These are phyloP conservation scores for Colletotrichum caudatum DNA, from an alignment of 2,329 filamentous ascomycete genomes.

Conservation along the genomic window DNA sequence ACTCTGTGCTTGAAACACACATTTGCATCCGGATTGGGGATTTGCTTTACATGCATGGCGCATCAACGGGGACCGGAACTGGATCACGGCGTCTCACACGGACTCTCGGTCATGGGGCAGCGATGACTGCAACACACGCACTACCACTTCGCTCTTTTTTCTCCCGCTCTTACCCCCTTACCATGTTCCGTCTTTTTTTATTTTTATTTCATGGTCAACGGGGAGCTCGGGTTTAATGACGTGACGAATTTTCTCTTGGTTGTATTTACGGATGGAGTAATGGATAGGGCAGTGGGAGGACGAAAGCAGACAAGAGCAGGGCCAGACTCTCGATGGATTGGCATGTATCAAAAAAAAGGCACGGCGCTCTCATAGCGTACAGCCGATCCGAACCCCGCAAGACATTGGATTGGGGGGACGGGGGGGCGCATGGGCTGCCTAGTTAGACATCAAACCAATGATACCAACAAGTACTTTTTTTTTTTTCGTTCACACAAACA, in stretches of 20 bases:
- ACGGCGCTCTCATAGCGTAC: constrained; percentile 23
- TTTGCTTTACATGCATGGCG: constrained; percentile 41
- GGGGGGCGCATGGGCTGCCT: neutral
- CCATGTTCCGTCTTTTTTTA: neutral
- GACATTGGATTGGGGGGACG: constrained; percentile 4
- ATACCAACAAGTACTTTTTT: constrained; percentile 36
- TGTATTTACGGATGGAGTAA: constrained; percentile 33
- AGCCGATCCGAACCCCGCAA: constrained; percentile 22
- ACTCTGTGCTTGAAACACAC: constrained; percentile 19
- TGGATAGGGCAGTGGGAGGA: constrained; percentile 23
- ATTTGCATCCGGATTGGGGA: constrained; percentile 34
- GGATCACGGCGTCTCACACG: constrained; percentile 36
- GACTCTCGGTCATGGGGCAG: constrained; percentile 26
- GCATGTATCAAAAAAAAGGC: constrained; percentile 37
- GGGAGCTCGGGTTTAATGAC: constrained; percentile 16
- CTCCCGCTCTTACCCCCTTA: neutral
- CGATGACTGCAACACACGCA: constrained; percentile 20
- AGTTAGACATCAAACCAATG: constrained; percentile 24
- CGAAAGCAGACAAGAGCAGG: constrained; percentile 9
- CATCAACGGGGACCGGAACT: constrained; percentile 29
- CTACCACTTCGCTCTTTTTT: constrained; percentile 9
- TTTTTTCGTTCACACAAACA: constrained; percentile 20
- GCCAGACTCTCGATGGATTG: constrained; percentile 22
- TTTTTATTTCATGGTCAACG: neutral
- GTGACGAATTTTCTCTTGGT: constrained; percentile 38